Base-by-base conservation (phyloP, 176 grass and related monocot genomes). In the Triticum monococcum region DNA sequence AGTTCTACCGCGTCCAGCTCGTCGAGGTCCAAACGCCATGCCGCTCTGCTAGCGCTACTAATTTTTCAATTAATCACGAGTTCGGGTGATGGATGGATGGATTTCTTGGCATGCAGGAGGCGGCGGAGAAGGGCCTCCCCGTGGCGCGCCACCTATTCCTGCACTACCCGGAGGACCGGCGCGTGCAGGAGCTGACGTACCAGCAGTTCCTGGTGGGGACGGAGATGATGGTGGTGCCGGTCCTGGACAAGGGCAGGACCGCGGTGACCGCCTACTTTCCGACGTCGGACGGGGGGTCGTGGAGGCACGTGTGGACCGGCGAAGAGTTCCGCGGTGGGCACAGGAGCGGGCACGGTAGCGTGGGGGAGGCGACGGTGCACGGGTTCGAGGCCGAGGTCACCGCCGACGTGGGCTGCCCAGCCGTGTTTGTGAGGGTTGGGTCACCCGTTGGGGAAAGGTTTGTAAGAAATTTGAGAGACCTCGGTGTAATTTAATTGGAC, bases 81-180 rank as follows among this genome's bases (percentile, higher is more conserved):
- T 45, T 60, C 23, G 1, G 23, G 33, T 17, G 57, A 46, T 33
- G 5, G 28, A 14, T 20, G 1, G 30, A 46, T 38, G 4, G 18
- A 10, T 23, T 83, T 48, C 37, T 28, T 63, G 26, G 7, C 75
- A 90, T 69, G 93, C 70, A 95, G 78, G 93, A 98, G 79, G 91
- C 93, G 9, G 65, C 95, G 18, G 31, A 83, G 40, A 87, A 80
- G 77, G 95, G 95, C 65, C 86, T 95, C 46, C 91, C 95, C 4
- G 88, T 98, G 45, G 95, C 85, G 12, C 84, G 95, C 2, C 95
- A 98, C 89, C 83, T 98, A 12, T 98, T 95, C 72, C 83, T 98
- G 62, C 95, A 98, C 86, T 93, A 95, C 83, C 95, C 95, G 18
- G 54, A 81, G 68, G 95, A 98, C 77, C 73, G 87, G 77, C 84